Evolutionary conservation across 768 basidiomycete species (phyloP).

Genomic region (Lentinula edodes): DNA sequence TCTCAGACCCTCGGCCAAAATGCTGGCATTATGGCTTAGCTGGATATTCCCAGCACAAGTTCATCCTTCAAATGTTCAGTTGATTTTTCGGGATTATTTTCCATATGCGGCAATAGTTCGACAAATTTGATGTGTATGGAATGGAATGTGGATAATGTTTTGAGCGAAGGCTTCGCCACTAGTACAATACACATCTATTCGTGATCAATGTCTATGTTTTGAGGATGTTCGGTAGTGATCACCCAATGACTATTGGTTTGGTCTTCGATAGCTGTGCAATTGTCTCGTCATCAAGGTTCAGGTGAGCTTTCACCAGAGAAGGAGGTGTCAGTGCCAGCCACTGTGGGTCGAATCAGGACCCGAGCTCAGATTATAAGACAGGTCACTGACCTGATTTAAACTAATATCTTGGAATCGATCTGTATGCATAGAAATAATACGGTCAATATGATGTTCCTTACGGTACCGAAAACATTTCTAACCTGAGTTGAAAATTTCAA

Average conservation of each 20-base stretch:
- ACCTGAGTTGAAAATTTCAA: conserved; percentile 61
- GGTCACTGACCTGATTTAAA: conserved; percentile 8
- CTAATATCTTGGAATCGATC: conserved; percentile 47
- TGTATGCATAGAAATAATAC: not conserved
- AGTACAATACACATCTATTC: not conserved
- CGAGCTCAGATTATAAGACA: not conserved
- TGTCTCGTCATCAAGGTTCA: conserved; percentile 29
- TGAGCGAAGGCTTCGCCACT: no score
- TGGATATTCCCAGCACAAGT: no score
- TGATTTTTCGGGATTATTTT: no score
- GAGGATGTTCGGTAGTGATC: not conserved
- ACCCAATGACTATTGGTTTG: conserved; percentile 31
- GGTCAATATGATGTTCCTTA: not conserved
- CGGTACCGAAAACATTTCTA: conserved; percentile 9
- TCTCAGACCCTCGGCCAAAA: no score
- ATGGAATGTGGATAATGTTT: no score
- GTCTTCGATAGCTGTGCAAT: conserved; percentile 30
- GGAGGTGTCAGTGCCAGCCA: conserved; percentile 41
- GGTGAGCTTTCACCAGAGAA: conserved; percentile 34
- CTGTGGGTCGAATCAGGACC: conserved; percentile 9
- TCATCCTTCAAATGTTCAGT: no score
- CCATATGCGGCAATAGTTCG: no score
- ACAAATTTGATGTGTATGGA: no score
- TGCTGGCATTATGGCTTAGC: no score
- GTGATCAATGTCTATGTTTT: not conserved